phyloP scores from a whole-genome alignment of 2,329 filamentous ascomycete genomes.

The Aspergillus amoenus region DNA sequence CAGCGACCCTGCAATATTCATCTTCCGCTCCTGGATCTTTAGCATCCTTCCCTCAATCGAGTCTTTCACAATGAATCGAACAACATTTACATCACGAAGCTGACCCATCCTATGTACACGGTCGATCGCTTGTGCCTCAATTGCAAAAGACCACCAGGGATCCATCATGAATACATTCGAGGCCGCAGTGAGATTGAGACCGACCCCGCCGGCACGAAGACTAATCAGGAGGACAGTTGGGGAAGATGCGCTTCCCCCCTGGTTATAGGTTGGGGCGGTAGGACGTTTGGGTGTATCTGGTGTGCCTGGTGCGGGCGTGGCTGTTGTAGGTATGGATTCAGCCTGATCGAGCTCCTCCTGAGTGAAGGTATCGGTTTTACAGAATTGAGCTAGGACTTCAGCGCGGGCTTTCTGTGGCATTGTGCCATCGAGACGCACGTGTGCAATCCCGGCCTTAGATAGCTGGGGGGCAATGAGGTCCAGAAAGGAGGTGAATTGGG shows the following conservation, averaged over 20 bases:
- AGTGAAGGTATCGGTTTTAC: conserved; percentile 39
- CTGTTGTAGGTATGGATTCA: conserved; percentile 16
- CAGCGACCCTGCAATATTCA: conserved; percentile 78
- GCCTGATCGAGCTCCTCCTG: conserved; percentile 39
- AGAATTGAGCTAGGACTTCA: conserved; percentile 74
- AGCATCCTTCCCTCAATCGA: conserved; percentile 97
- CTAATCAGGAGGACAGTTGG: conserved; percentile 72
- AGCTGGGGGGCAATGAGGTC: conserved; percentile 85
- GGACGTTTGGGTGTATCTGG: not conserved
- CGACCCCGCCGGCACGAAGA: conserved; percentile 86
- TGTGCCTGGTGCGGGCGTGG: not conserved
- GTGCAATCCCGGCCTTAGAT: conserved; percentile 67
- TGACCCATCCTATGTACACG: conserved; percentile 97
- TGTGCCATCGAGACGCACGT: conserved; percentile 85
- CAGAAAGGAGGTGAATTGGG: conserved; percentile 95
- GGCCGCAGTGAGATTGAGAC: conserved; percentile 86
- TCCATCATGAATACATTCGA: conserved; percentile 98
- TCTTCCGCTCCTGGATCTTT: conserved; percentile 90
- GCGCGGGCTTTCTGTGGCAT: conserved; percentile 85
- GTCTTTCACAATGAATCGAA: conserved; percentile 81
- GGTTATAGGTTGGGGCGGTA: conserved; percentile 16
- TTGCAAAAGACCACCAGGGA: conserved; percentile 97
- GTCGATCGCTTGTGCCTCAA: conserved; percentile 96
- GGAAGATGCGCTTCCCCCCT: not conserved
- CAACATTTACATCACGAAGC: conserved; percentile 78